Evolutionary conservation across 371 early-diverging fungal genomes (phyloP).

Genomic region (Mortierella sp.): DNA sequence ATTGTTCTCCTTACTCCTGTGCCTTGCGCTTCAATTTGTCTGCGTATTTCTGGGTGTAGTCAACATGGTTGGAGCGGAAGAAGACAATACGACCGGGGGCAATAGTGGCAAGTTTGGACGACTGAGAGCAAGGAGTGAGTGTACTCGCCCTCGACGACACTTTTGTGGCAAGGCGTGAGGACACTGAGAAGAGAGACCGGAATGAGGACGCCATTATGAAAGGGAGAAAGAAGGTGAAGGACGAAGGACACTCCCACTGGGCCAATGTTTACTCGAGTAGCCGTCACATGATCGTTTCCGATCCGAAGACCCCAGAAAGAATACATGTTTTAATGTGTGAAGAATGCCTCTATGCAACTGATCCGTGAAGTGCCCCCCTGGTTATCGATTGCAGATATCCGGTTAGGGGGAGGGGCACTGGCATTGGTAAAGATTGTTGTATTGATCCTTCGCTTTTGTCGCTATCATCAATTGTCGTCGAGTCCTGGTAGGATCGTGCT

Average conservation of each 20-base stretch:
- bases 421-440: no score
- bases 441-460: not conserved
- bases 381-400: no score
- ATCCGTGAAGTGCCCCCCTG: not conserved
- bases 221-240: not conserved
- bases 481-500: constrained; percentile 25
- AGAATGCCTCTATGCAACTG: no score
- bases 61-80: constrained; percentile 48
- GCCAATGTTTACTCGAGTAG: not conserved
- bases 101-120: constrained; percentile 18
- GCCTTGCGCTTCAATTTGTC: constrained; percentile 74
- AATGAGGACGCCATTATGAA: constrained; percentile 35
- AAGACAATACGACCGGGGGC: constrained; percentile 23
- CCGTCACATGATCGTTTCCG: no score
- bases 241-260: not conserved
- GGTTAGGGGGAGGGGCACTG: no score
- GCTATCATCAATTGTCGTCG: constrained; percentile 55
- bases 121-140: not conserved
- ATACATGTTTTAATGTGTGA: not conserved
- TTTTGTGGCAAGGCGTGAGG: constrained; percentile 10
- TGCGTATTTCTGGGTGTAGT: constrained; percentile 79
- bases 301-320: no score
- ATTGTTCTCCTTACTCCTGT: constrained; percentile 56
- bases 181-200: constrained; percentile 27
- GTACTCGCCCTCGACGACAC: not conserved